Base-by-base conservation (phyloP, 306 rosid genomes). In the Acacia melanoxylon region DNA sequence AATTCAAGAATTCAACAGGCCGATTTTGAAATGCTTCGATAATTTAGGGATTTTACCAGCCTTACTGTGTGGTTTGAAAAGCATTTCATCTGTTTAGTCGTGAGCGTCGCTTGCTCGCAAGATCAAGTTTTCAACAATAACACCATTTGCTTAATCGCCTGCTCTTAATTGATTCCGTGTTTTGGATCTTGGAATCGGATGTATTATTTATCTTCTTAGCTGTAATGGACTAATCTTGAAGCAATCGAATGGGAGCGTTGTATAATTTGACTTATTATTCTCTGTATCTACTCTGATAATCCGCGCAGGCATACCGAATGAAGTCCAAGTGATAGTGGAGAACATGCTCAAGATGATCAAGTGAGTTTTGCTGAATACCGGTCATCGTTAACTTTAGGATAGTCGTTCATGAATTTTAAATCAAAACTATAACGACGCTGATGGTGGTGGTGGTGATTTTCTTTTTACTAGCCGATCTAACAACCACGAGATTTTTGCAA, bases 321-420 rank as follows among this genome's bases (percentile, higher is more conserved):
- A 33, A 74, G 49, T 37, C 33, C 66, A 54, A 74, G n/a, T 63
- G 6, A 20, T n/a, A 29, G 61, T 54, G 78, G 78, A 74, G 49
- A 54, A 13, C 48, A 20, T 74, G 78, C 68, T 54, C 12, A 54
- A n/a, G 67, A 74, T 35, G 68, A 22, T 37, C 49, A n/a, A 7
- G 78, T 74, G 68, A 54, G 67, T 74, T 16, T 19, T 45, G 56
- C 58, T 22, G 33, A 68, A 22, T n/a, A 45, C 75, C 2, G 11
- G 16, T 22, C 20, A 25, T 44, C 31, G 5, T 69, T 41, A n/a
- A 41, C 33, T 54, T 52, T 6, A 35, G 78, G 15, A 31, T 17
- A 37, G 10, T 31, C 37, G 63, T 40, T 17, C 17, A 46, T 29
- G 19, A 29, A 19, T 73, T 31, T 49, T 41, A 17, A 49, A 48